Evolutionary conservation across 108 stramenopile species (phyloP), one percentile per base, ranked within the genome.

Genomic region (Nitzschia inconspicua): DNA sequence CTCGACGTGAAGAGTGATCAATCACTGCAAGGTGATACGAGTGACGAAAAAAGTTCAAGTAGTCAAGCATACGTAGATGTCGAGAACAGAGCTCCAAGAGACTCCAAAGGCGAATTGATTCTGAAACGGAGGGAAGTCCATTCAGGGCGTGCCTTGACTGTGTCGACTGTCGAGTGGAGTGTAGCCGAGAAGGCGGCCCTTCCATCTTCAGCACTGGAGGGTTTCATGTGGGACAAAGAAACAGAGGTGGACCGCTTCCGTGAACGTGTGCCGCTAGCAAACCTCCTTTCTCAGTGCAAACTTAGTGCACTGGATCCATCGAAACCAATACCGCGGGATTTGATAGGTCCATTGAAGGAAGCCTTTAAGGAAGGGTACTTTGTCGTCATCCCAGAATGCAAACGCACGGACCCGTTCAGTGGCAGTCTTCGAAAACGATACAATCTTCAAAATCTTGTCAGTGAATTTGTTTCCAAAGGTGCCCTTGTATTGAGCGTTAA

Each of bases 151-250:
- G 80, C 92, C 0, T 37, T 94, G 59, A 84, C 81, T 13, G 89
- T 94, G 8, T 76, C 77, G 3, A 78, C 89, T 10, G 84, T 94
- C n/a, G 86, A 86, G 63, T 94, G 89, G 89, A 84, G 82, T 70
- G 92, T 94, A 8, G 92, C 92, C 14, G 88, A 89, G 57, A 90
- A 88, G 60, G 78, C 70, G 30, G 88, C 85, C 13, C 84, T 60
- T 8, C 88, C 88, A 16, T 77, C 87, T 0, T 82, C 80, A 8
- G 70, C 64, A 2, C 60, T 94, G 52, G 92, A 90, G 60, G 83
- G 85, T 13, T 94, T 72, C 60, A 86, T 94, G 86, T 94, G 92
- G 92, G 92, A 94, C 22, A 94, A 94, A 56, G 88, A 90, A 58
- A 89, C 85, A 4, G 86, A 94, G 59, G 92, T 90, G 8, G 92